These are phyloP conservation scores for Nakazawaea sp. DNA, from an alignment of 805 yeast genomes.

Conservation along the genomic window DNA sequence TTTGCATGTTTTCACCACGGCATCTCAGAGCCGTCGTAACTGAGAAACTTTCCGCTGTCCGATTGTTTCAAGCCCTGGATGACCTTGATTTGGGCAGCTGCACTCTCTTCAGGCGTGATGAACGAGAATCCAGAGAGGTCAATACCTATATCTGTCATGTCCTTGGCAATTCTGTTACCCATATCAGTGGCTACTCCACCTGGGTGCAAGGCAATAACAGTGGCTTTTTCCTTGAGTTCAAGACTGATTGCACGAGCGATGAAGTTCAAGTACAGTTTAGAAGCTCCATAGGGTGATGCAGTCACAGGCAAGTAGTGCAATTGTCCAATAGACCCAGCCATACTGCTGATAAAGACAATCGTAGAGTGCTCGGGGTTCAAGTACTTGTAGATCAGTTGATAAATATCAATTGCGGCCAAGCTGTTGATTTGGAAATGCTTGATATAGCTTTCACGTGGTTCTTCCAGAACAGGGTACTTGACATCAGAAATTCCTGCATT, in stretches of 20 bases:
- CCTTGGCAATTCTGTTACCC: conserved; percentile 11
- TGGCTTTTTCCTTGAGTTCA: conserved; percentile 21
- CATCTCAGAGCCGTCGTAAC: neutral
- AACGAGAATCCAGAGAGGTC: neutral
- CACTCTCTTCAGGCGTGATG: neutral
- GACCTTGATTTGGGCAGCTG: neutral
- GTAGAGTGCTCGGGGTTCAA: neutral
- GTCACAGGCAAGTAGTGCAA: conserved; percentile 13
- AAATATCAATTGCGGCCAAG: conserved; percentile 19
- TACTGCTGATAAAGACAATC: conserved; percentile 21
- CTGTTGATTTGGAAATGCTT: conserved; percentile 17
- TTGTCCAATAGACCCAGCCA: conserved; percentile 19
- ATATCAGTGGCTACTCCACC: conserved; percentile 30
- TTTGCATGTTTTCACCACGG: too few species aligned
- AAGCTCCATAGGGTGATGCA: conserved; percentile 26
- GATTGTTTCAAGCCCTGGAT: neutral
- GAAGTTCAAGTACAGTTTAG: conserved; percentile 31
- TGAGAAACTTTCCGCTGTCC: neutral
- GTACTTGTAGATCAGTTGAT: conserved; percentile 7
- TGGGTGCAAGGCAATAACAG: conserved; percentile 26
- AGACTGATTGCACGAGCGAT: conserved; percentile 20
- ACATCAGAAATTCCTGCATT: neutral
- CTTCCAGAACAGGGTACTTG: conserved; percentile 14
- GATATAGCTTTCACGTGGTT: conserved; percentile 11
- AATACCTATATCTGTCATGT: neutral